Base-by-base conservation (phyloP, 2,329 filamentous ascomycete genomes). In the Hypoxylon sp. region DNA sequence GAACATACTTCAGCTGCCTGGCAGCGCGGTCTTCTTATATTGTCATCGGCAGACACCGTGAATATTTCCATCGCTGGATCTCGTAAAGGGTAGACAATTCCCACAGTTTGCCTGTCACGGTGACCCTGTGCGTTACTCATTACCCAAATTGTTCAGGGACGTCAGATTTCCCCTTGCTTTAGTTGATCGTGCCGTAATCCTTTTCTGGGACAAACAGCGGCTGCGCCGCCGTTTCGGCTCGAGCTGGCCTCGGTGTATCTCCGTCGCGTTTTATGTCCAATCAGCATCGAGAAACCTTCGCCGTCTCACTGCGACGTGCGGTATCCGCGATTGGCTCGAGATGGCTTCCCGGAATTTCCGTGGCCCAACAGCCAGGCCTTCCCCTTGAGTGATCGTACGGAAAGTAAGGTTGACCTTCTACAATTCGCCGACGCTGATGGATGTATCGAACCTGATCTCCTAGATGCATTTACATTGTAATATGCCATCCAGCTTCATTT, bases 121-220 rank as follows among this genome's bases (percentile, higher is more conserved):
- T n/a, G 42, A 50, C 36, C 8, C 48, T 38, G 38, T 20, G 1
- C 9, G 16, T 42, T 46, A 9, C 58, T 24, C 14, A 30, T 40
- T 61, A 50, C 52, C 61, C 56, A 20, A 65, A 58, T 54, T 30
- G 24, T 53, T 55, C 59, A 67, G 38, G 56, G 20, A 46, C 32
- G 24, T 22, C 18, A 18, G 32, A 14, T 28, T 9, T 42, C 4
- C 49, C 61, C 65, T 59, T 67, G 53, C 52, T 50, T 51, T 50
- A 50, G 14, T 45, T 44, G 24, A 26, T 36, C 30, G 26, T 36
- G 61, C 56, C 61, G 52, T 52, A 64, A 67, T 67, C 61, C 65
- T 67, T 58, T 40, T 44, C 51, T 48, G 55, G 54, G 51, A 54
- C 32, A 24, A 44, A 48, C 20, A 24, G 36, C 38, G 26, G 45